A percentile compares a stretch with the other conserved stretches of the same genome.
These are phyloP conservation scores for Serendipita vermifera DNA, from an alignment of 768 basidiomycete genomes.

Conservation along the genomic window DNA sequence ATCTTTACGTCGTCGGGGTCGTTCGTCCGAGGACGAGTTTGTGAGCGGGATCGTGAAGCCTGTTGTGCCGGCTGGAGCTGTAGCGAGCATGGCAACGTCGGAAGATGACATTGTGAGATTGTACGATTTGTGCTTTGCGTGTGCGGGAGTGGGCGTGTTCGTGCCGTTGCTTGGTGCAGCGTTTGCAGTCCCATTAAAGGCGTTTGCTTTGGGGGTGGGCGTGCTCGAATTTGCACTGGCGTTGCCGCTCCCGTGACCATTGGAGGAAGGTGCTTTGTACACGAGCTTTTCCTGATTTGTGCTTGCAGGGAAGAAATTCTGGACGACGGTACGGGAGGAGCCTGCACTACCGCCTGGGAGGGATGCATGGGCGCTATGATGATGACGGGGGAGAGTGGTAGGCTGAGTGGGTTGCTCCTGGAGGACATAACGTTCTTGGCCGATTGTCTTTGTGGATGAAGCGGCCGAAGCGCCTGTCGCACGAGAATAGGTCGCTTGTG, in stretches of 20 bases:
- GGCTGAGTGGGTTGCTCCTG: background rate
- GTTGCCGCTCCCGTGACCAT: background rate
- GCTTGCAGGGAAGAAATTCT: background rate
- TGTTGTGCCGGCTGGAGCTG: too few relatives aligned
- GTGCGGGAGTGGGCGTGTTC: background rate
- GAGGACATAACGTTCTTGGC: background rate
- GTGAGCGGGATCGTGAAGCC: too few relatives aligned
- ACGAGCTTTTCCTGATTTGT: too few relatives aligned
- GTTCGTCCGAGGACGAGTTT: too few relatives aligned
- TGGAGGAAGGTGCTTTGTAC: too few relatives aligned
- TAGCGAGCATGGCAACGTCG: too few relatives aligned
- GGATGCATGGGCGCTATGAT: background rate
- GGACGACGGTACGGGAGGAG: background rate
- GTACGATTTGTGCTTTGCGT: too few relatives aligned
- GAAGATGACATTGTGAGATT: too few relatives aligned
- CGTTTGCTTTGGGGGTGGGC: background rate
- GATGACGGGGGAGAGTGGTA: background rate
- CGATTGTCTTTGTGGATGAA: background rate
- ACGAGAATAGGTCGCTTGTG: background rate
- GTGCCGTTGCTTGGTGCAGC: background rate
- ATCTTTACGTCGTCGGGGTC: too few relatives aligned
- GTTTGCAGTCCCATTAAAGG: background rate
- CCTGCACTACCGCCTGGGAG: background rate
- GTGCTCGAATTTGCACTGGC: background rate
- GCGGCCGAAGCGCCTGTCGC: background rate